Evolutionary conservation across 2,329 filamentous ascomycete genomes (phyloP).

Genomic region (Diaporthe sp.): DNA sequence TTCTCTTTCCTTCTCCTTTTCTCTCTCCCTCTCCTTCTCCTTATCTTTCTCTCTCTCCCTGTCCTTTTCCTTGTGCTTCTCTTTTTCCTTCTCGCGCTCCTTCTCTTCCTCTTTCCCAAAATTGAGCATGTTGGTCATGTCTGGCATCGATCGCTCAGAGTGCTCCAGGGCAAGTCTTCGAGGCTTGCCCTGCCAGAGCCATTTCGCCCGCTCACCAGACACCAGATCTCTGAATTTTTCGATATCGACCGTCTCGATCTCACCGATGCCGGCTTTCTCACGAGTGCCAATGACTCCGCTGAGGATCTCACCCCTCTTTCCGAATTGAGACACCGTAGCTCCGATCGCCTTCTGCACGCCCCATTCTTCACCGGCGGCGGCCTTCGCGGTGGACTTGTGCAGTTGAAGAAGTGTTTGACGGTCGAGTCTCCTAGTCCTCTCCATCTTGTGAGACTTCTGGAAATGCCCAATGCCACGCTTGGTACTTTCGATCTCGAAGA

Average conservation of each 20-base stretch:
- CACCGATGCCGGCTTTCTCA: slow-evolving; percentile 90
- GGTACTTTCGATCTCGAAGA: slow-evolving; percentile 85
- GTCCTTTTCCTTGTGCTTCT: slow-evolving; percentile 32
- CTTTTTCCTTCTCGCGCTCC: slow-evolving; percentile 35
- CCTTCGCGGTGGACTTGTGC: slow-evolving; percentile 88
- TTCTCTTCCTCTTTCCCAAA: slow-evolving; percentile 70
- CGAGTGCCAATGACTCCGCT: slow-evolving; percentile 92
- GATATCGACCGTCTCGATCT: slow-evolving; percentile 92
- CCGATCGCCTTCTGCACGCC: slow-evolving; percentile 94
- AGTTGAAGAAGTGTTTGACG: slow-evolving; percentile 84
- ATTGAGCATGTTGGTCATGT: slow-evolving; percentile 57
- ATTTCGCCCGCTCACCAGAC: slow-evolving; percentile 87
- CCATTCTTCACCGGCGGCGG: slow-evolving; percentile 90
- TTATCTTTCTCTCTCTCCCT: slow-evolving; percentile 32
- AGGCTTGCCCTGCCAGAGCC: slow-evolving; percentile 94
- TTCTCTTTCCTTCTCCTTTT: slow-evolving; percentile 27
- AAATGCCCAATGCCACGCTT: slow-evolving; percentile 90
- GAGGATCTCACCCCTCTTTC: slow-evolving; percentile 93
- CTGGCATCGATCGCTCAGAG: slow-evolving; percentile 60
- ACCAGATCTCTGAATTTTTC: slow-evolving; percentile 84
- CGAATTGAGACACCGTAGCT: slow-evolving; percentile 92
- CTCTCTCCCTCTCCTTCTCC: slow-evolving; percentile 24
- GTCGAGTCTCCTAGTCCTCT: slow-evolving; percentile 83
- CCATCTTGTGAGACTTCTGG: slow-evolving; percentile 88
- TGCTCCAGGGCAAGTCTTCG: slow-evolving; percentile 70